Percentiles rank a stretch among this genome's conserved stretches.
Evolutionary conservation across 225 moss, liverwort and hornwort genomes (phyloP).

Genomic region (Anthoceros angustus): DNA sequence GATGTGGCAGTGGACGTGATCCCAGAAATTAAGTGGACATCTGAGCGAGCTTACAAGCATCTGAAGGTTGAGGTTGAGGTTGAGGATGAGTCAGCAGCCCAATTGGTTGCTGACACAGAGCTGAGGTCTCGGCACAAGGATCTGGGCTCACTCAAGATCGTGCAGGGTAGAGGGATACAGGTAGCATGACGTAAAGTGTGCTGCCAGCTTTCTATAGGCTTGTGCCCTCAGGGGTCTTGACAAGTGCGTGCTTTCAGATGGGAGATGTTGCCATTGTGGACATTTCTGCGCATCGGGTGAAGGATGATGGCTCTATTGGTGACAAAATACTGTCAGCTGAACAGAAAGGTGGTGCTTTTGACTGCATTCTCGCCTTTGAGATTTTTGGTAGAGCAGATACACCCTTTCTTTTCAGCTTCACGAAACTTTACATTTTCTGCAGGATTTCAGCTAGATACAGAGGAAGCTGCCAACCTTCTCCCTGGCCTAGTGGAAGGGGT

Average conservation of each 20-base stretch:
- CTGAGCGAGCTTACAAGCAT: constrained; percentile 60
- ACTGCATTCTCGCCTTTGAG: neutral
- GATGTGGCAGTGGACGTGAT: constrained; percentile 96
- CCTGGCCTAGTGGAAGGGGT: constrained; percentile 86
- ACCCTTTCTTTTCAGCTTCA: constrained; percentile 4
- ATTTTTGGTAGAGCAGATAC: neutral
- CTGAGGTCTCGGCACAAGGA: constrained; percentile 61
- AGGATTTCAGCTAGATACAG: constrained; percentile 97
- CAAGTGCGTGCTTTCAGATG: constrained; percentile 26
- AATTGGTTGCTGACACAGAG: constrained; percentile 46
- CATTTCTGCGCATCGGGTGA: constrained; percentile 72
- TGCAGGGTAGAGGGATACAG: constrained; percentile 60
- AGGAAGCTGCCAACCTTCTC: constrained; percentile 76
- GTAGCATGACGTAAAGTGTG: constrained; percentile 13
- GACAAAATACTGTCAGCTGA: constrained; percentile 83
- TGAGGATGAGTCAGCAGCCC: constrained; percentile 28
- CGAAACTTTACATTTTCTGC: neutral
- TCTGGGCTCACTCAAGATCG: constrained; percentile 60
- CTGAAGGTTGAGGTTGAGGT: constrained; percentile 72
- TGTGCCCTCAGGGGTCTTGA: neutral
- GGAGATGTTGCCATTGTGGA: constrained; percentile 82
- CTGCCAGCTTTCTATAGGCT: neutral
- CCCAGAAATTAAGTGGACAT: constrained; percentile 76
- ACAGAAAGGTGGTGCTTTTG: constrained; percentile 46
- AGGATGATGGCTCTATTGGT: constrained; percentile 66